Base-by-base conservation (phyloP, 2,329 filamentous ascomycete genomes). In the Fusarium secorum region DNA sequence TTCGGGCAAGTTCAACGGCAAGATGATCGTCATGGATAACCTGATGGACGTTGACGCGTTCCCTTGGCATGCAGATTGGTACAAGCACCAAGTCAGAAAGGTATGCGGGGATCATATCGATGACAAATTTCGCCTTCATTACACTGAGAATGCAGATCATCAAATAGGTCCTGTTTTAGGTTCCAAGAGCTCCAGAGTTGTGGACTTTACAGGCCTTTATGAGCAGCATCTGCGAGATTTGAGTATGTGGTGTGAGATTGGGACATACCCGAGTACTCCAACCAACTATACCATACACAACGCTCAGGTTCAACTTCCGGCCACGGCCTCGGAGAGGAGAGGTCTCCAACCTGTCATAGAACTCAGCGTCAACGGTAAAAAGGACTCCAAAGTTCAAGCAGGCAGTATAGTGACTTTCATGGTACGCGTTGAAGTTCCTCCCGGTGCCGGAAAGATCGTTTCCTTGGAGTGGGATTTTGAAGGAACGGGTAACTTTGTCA, bases 281-380 rank as follows among this genome's bases (percentile, higher is more conserved):
- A 48, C 45, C 0, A 48, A 32, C 3, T 48, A 22, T 1, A 22
- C 45, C 7, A 22, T 48, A 18, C 7, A 4, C 0, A 48, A 48
- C 1, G 3, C 20, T 2, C 45, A 22, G 2, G 15, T 32, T 0
- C 3, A 13, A 10, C 14, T 48, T 10, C 45, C 20, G 1, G 14
- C 45, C 2, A 1, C 3, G 0, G 15, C 45, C 0, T 18, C 7
- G 0, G 11, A 13, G 1, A 48, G n/a, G 1, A 22, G 5, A 7
- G 45, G 20, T 13, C 0, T 48, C 7, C 45, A 32, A 4, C n/a
- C 28, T 7, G 7, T 17, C 7, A 11, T 22, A 4, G 10, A 9
- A 0, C 15, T 22, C 0, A 22, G 3, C 0, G 9, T 48, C 5
- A 32, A 48, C 2, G 20, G 26, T 0, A 2, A 3, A 0, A 46